Evolutionary conservation across 192 early-diverging fungal species (phyloP), one percentile per base, ranked within the genome.

Genomic region (Helicostylum pulchrum): DNA sequence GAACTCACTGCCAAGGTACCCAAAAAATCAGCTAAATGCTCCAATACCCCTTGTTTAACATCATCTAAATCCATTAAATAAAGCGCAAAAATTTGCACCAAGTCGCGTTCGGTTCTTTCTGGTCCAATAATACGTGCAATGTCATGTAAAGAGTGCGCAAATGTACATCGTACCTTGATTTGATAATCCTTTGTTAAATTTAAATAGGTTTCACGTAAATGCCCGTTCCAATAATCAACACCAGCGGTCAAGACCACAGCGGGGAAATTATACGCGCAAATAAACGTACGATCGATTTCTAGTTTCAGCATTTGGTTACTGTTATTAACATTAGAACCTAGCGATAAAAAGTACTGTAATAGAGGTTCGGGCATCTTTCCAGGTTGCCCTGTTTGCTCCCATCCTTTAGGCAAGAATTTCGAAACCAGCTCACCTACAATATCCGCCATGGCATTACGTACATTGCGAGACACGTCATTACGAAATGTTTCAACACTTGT

Each of bases 11-110:
- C 80, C 26, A 92, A 78, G 32, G 82, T 82, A 2, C 78, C 74
- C 32, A 92, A 65, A 30, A 89, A 86, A 39, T 83, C 88, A 19
- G 83, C 83, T 53, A 90, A 62, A 58, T 87, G 80, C 32, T 78
- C 78, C 46, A 92, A 57, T 3, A 88, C 83, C 1, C 81, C 88
- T 64, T 85, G 81, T 49, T 88, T 87, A 66, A 92, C 85, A 45
- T 88, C 85, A 49, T 83, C 81, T 30, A 78, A 57, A n/a, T 83
- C 84, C 61, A 68, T 69, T 5, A 83, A 51, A 46, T 79, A 85
- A 9, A 74, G 52, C 9, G 81, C 74, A 71, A 85, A 85, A 8
- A 81, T 79, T 19, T 71, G 59, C 0, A 79, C 67, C 30, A 85
- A 51, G 53, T 83, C 81, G 15, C 77, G 72, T 56, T 83, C 80